Evolutionary conservation across 805 yeast genomes (phyloP), one percentile per base, ranked within the genome.

Genomic region (Lachancea nothofagi): DNA sequence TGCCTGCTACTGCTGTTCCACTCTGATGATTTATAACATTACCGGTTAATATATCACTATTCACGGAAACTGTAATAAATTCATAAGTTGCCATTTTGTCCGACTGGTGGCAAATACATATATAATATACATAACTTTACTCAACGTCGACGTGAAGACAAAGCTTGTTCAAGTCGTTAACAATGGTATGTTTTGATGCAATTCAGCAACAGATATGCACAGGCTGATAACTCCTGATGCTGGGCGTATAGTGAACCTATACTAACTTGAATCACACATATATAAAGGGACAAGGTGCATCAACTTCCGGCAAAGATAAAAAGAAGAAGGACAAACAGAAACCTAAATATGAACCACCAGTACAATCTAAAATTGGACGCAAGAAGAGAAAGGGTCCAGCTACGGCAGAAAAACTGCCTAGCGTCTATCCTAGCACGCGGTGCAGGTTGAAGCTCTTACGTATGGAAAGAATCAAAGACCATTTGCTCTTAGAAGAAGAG

Each of bases 321-420:
- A 77, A 77, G 62, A 79, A 76, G 53, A 78, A 74, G 47, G 80
- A 80, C 67, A 78, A 80, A 50, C 85, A 84, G 55, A 89, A 90
- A 66, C 97, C 97, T 57, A 90, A 89, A 71, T 93, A 90, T 65
- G 98, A 93, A 66, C 97, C 98, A 25, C 98, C 98, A 12, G 97
- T 90, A 45, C 94, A 90, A 65, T 82, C 96, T 5, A 80, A 89
- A 50, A 83, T 87, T 55, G 96, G 96, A 42, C 83, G 86, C 64
- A 89, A 87, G 75, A 84, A 85, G 70, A 80, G 93, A 72, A 87
- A 82, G 71, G 96, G 96, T 6, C 95, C 93, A 38, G 85, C 86
- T 40, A 83, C 94, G 19, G 86, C 60, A 22, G 77, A 75, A 47
- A 87, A 82, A 57, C 74, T 93, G 47, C 98, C 98, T 4, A 72